Conservation (phyloP, 2,329 filamentous ascomycete genomes). For the Talaromyces sp. region DNA sequence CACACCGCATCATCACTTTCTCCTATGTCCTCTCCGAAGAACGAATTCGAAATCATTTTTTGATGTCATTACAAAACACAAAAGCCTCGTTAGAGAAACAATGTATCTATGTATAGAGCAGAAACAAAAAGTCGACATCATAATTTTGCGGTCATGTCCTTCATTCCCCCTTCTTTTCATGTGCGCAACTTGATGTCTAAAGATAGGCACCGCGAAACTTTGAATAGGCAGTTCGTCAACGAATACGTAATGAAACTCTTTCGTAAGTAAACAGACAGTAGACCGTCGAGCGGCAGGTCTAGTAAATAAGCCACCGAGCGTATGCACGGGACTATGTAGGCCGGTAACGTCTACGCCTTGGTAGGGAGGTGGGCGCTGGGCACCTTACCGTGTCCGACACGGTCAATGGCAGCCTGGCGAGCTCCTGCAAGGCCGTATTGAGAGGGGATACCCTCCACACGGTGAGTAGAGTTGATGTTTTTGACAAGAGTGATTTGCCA, state of each 20-base stretch:
- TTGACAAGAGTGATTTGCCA: constrained; percentile 84
- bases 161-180: not conserved
- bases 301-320: not conserved
- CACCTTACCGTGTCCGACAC: constrained; percentile 32
- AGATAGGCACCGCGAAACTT: not conserved
- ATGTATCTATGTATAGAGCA: not conserved
- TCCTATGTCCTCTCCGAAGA: not conserved
- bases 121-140: not conserved
- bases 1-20: not conserved
- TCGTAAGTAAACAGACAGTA: not conserved
- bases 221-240: not conserved
- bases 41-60: not conserved
- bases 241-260: not conserved
- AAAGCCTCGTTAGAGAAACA: not conserved
- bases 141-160: constrained; percentile 1
- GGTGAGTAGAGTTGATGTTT: constrained; percentile 84
- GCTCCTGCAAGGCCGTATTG: constrained; percentile 69
- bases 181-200: not conserved
- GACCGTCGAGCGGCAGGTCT: constrained; percentile 7
- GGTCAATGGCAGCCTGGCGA: constrained; percentile 46
- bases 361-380: constrained; percentile 34
- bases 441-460: constrained; percentile 66
- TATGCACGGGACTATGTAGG: not conserved
- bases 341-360: constrained; percentile 8
- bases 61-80: not conserved